phyloP scores from a whole-genome alignment of 805 yeast genomes.

The Nakazawaea siamensis region DNA sequence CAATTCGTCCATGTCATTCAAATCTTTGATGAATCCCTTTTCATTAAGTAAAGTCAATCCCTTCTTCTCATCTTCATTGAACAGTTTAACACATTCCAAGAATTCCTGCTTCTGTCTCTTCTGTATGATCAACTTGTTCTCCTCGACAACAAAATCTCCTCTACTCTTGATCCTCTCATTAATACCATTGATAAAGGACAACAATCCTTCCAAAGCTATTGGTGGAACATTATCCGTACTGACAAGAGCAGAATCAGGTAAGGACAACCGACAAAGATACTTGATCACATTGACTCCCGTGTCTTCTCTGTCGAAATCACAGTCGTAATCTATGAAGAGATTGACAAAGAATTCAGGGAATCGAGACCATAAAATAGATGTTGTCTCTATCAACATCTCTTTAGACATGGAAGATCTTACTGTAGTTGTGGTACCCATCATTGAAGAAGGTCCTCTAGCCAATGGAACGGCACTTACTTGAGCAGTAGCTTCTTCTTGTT shows the following conservation, averaged over 20 bases:
- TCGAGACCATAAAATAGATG: constrained; percentile 76
- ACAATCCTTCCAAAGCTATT: constrained; percentile 79
- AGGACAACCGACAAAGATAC: constrained; percentile 65
- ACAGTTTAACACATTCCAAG: constrained; percentile 61
- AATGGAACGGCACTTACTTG: constrained; percentile 20
- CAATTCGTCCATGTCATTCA: constrained; percentile 46
- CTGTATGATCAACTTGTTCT: constrained; percentile 29
- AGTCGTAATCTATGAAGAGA: constrained; percentile 78
- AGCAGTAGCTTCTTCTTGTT: constrained; percentile 17
- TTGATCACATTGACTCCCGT: constrained; percentile 60
- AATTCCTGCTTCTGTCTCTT: constrained; percentile 63
- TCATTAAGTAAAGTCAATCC: constrained; percentile 65
- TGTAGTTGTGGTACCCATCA: constrained; percentile 11
- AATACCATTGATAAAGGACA: constrained; percentile 60
- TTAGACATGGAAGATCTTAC: constrained; percentile 40
- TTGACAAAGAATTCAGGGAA: constrained; percentile 71
- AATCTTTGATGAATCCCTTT: constrained; percentile 49
- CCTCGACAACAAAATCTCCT: constrained; percentile 3
- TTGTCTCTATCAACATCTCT: constrained; percentile 77
- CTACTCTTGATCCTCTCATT: constrained; percentile 36
- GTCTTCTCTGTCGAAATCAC: constrained; percentile 82
- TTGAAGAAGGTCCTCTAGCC: constrained; percentile 2
- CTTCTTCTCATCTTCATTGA: constrained; percentile 71
- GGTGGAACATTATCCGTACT: constrained; percentile 91
- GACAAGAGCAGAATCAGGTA: constrained; percentile 75